These are phyloP conservation scores for Wickerhamomyces sp. DNA, from an alignment of 1,139 yeast species.

Conservation along the genomic window DNA sequence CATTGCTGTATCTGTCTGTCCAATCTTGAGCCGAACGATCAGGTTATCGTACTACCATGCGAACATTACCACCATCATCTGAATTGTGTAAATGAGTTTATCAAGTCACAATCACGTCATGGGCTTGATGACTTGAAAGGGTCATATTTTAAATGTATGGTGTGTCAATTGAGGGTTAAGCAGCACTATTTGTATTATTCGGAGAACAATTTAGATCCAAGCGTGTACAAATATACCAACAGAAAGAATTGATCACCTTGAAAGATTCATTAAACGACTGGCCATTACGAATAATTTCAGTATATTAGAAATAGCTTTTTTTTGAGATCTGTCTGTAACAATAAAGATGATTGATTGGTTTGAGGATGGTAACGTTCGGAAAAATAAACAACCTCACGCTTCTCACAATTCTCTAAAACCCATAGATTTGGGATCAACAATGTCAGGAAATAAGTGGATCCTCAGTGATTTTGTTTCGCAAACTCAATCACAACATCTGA, in stretches of 20 bases:
- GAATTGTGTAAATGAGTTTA: not conserved
- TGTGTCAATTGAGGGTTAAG: conserved; percentile 8
- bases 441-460: conserved; percentile 15
- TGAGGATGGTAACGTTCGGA: too few species aligned
- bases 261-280: too few species aligned
- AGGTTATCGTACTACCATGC: conserved; percentile 6
- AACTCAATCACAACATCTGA: conserved; percentile 17
- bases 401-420: too few species aligned
- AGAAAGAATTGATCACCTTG: not conserved
- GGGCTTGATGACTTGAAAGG: not conserved
- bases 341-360: too few species aligned
- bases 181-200: conserved; percentile 8
- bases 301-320: too few species aligned
- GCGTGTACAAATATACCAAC: not conserved
- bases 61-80: conserved; percentile 6
- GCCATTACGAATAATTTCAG: too few species aligned
- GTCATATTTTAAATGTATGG: conserved; percentile 5
- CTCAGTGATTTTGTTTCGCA: conserved; percentile 14
- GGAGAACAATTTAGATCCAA: not conserved
- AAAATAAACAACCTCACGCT: too few species aligned
- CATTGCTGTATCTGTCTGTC: conserved; percentile 6
- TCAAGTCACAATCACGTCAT: not conserved
- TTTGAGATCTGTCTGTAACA: too few species aligned
- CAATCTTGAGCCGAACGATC: not conserved
- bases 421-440: not conserved